A percentile compares a stretch with the other conserved stretches of the same genome.
phyloP scores from a whole-genome alignment of 805 yeast species.

The Naumovozyma dairenensis region DNA sequence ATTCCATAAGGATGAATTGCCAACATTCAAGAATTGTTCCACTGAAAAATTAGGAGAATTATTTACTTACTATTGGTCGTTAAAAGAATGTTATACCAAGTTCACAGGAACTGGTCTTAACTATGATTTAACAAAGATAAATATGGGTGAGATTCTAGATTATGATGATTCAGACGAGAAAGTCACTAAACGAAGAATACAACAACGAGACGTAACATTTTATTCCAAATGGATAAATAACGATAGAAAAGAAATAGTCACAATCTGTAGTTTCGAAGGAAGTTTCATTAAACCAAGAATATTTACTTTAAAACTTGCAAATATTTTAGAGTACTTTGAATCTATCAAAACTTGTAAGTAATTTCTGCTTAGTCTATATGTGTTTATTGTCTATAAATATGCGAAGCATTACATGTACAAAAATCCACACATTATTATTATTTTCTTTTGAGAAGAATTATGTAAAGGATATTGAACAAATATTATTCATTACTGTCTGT shows the following conservation, averaged over 20 bases:
- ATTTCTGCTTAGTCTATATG: no score
- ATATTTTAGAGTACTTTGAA: no score
- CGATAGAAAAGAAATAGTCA: slow-evolving; percentile 9
- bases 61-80: slow-evolving; percentile 63
- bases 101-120: slow-evolving; percentile 52
- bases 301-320: not conserved
- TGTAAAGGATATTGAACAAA: no score
- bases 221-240: slow-evolving; percentile 17
- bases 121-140: slow-evolving; percentile 24
- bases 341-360: no score
- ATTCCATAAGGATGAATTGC: slow-evolving; percentile 31
- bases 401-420: no score
- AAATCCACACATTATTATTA: no score
- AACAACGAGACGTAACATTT: slow-evolving; percentile 10
- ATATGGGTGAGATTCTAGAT: slow-evolving; percentile 17
- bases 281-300: not conserved
- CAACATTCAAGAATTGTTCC: slow-evolving; percentile 6
- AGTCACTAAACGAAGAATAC: no score
- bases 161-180: slow-evolving; percentile 1
- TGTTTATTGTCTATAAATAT: no score
- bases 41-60: slow-evolving; percentile 14
- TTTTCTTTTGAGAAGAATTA: no score
- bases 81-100: slow-evolving; percentile 70
- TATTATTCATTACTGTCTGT: no score
- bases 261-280: slow-evolving; percentile 6